phyloP scores from a whole-genome alignment of 164 flowering plant genomes.

The Saururus chinensis region DNA sequence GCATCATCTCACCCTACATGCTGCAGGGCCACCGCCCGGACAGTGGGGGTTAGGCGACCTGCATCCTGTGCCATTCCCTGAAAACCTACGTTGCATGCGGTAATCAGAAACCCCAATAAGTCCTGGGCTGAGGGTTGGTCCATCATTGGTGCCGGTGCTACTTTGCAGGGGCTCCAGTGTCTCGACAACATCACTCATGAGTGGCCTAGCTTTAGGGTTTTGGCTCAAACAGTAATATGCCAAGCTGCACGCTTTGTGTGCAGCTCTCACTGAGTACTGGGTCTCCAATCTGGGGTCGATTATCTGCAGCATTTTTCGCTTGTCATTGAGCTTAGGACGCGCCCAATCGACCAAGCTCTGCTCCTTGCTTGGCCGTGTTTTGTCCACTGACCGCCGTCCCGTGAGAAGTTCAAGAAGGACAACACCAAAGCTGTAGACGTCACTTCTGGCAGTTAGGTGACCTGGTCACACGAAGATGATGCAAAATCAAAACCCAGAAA shows the following conservation, averaged over 20 bases:
- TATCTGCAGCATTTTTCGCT: slow-evolving; percentile 77
- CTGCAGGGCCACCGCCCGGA: slow-evolving; percentile 66
- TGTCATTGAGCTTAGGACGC: slow-evolving; percentile 86
- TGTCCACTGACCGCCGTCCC: slow-evolving; percentile 85
- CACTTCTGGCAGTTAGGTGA: slow-evolving; percentile 91
- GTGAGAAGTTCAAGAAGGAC: slow-evolving; percentile 90
- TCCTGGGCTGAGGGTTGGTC: slow-evolving; percentile 24
- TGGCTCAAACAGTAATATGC: slow-evolving; percentile 95
- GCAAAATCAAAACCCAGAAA: not conserved
- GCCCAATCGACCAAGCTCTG: slow-evolving; percentile 98
- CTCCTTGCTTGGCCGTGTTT: slow-evolving; percentile 84
- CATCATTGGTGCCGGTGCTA: slow-evolving; percentile 25
- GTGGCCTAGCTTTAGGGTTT: slow-evolving; percentile 94
- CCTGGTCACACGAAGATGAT: slow-evolving; percentile 30
- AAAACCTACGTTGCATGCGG: slow-evolving; percentile 34
- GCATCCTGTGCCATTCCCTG: slow-evolving; percentile 43
- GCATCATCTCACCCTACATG: slow-evolving; percentile 64
- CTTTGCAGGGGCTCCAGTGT: slow-evolving; percentile 85
- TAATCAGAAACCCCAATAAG: slow-evolving; percentile 36
- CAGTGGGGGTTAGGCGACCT: slow-evolving; percentile 59
- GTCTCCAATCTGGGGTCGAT: slow-evolving; percentile 84
- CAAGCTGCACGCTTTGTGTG: slow-evolving; percentile 92
- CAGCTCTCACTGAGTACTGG: slow-evolving; percentile 83
- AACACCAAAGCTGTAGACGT: slow-evolving; percentile 95
- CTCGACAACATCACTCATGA: slow-evolving; percentile 96